phyloP scores from a whole-genome alignment of 805 yeast genomes.

The Huiozyma naganishii region DNA sequence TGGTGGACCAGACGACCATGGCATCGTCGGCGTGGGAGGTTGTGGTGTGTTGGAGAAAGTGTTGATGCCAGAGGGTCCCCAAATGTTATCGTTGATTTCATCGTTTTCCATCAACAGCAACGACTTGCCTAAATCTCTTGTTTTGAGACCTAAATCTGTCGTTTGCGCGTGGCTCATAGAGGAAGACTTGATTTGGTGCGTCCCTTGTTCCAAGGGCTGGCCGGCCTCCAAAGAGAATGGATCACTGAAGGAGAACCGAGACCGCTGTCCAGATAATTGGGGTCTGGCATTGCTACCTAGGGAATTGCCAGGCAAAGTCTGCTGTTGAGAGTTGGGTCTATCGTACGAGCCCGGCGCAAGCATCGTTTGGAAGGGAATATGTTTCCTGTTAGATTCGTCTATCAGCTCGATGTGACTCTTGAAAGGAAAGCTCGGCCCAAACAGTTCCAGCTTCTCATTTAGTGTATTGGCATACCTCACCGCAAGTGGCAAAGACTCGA shows the following conservation, averaged over 20 bases:
- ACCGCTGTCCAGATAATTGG: slow-evolving; percentile 45
- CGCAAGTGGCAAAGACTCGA: slow-evolving; percentile 36
- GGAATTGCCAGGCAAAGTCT: neutral
- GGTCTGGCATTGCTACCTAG: slow-evolving; percentile 14
- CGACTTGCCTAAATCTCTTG: slow-evolving; percentile 33
- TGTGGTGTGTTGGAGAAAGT: slow-evolving; percentile 21
- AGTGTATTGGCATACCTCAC: slow-evolving; percentile 32
- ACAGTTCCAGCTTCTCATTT: slow-evolving; percentile 33
- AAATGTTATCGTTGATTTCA: slow-evolving; percentile 27
- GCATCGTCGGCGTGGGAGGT: slow-evolving; percentile 24
- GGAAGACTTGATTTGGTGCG: slow-evolving; percentile 1
- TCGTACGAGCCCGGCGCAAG: neutral
- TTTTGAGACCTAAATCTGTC: slow-evolving; percentile 4
- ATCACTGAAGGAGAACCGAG: slow-evolving; percentile 62
- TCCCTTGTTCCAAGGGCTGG: slow-evolving; percentile 1
- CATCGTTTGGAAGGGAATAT: slow-evolving; percentile 9
- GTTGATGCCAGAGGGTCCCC: slow-evolving; percentile 26
- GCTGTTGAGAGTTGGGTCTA: neutral
- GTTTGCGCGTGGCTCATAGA: slow-evolving; percentile 2
- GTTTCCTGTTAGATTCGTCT: slow-evolving; percentile 27
- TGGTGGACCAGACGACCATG: slow-evolving; percentile 16
- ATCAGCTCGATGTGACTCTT: slow-evolving; percentile 33
- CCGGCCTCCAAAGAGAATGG: slow-evolving; percentile 36
- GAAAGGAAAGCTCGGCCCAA: slow-evolving; percentile 38
- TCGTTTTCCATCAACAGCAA: slow-evolving; percentile 32